phyloP scores from a whole-genome alignment of 768 basidiomycete species.

The Tephrocybe sp. region DNA sequence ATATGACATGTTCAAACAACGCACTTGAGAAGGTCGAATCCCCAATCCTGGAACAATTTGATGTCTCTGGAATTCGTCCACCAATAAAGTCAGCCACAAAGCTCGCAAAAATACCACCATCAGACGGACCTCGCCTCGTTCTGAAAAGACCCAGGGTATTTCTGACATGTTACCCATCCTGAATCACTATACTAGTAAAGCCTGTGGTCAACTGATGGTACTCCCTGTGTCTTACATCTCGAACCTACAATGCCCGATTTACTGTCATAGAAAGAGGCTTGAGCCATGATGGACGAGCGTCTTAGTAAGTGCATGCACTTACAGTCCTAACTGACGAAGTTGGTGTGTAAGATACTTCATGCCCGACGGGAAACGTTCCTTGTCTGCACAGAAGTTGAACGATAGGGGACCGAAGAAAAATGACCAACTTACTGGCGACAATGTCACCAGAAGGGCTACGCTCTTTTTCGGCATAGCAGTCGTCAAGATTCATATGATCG shows the following conservation, averaged over 20 bases:
- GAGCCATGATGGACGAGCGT: not conserved
- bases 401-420: not conserved
- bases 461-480: slow-evolving; percentile 61
- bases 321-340: slow-evolving; percentile 61
- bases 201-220: not conserved
- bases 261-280: slow-evolving; percentile 16
- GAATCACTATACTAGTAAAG: slow-evolving; percentile 50
- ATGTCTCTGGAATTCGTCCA: slow-evolving; percentile 38
- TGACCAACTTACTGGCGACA: slow-evolving; percentile 39
- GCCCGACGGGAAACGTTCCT: slow-evolving; percentile 49
- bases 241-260: slow-evolving; percentile 41
- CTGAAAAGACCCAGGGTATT: slow-evolving; percentile 62
- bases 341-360: slow-evolving; percentile 55
- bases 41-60: slow-evolving; percentile 60
- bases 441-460: slow-evolving; percentile 50
- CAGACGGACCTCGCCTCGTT: slow-evolving; percentile 36
- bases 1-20: slow-evolving; percentile 9
- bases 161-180: slow-evolving; percentile 65
- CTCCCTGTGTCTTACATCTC: not conserved
- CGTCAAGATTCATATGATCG: slow-evolving; percentile 59
- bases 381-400: slow-evolving; percentile 1
- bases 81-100: not conserved
- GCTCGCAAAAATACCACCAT: not conserved
- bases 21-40: slow-evolving; percentile 67
- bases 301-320: slow-evolving; percentile 2